A percentile compares a stretch with the other conserved stretches of the same genome.
phyloP scores from a whole-genome alignment of 140 eudicot species.

The Flaveria floridana region DNA sequence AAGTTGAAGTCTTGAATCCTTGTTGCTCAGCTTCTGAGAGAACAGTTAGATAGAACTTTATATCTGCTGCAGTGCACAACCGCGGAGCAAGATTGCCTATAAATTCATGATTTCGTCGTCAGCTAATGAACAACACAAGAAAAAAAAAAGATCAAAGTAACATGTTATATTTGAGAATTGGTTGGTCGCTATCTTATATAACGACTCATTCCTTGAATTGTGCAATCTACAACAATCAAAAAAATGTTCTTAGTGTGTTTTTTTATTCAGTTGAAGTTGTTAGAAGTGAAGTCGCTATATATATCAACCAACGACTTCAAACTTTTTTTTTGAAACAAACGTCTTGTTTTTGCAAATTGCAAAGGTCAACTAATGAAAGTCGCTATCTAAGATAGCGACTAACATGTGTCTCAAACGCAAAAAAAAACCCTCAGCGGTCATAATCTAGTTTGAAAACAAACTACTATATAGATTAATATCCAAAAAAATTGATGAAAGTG shows the following conservation, averaged over 20 bases:
- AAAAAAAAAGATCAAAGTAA: not conserved
- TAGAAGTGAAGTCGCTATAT: not conserved
- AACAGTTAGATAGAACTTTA: conserved; percentile 53
- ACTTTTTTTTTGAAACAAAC: too few species aligned
- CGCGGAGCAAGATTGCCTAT: conserved; percentile 58
- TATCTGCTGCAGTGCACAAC: conserved; percentile 83
- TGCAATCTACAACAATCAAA: not conserved
- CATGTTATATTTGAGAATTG: not conserved
- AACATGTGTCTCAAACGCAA: too few species aligned
- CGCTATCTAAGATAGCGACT: too few species aligned
- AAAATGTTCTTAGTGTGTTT: not conserved
- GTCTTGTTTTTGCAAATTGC: too few species aligned
- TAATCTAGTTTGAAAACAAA: not conserved
- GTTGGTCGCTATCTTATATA: not conserved
- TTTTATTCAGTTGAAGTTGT: too few species aligned
- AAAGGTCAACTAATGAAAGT: too few species aligned
- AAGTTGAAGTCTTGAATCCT: conserved; percentile 35
- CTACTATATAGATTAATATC: not conserved
- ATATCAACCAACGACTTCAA: too few species aligned
- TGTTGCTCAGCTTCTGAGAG: conserved; percentile 44
- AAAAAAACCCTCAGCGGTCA: not conserved
- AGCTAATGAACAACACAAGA: not conserved
- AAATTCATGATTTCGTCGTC: conserved; percentile 21
- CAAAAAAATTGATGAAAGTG: not conserved
- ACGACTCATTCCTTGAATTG: too few species aligned